A percentile compares a stretch with the other conserved stretches of the same genome.
phyloP scores from a whole-genome alignment of 305 asterid species.

The Rubia peregrina region DNA sequence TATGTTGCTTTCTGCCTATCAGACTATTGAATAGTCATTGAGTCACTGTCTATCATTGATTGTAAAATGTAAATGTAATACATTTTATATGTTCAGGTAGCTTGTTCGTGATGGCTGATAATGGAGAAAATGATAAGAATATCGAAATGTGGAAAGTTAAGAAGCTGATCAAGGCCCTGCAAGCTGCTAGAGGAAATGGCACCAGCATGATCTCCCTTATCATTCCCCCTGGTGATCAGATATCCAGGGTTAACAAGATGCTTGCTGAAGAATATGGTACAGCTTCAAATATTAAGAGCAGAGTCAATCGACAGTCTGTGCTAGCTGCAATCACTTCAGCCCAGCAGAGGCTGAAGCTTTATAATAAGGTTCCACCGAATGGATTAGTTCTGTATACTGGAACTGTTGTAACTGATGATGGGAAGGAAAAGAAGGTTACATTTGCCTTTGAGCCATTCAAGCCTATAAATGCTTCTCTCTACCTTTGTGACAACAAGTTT shows the following conservation, averaged over 20 bases:
- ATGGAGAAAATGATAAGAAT: conserved; percentile 37
- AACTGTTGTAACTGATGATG: conserved; percentile 36
- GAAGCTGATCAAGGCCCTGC: conserved; percentile 35
- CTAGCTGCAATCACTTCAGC: conserved; percentile 44
- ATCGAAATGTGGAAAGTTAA: conserved; percentile 42
- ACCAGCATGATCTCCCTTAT: conserved; percentile 45
- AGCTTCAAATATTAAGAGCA: conserved; percentile 43
- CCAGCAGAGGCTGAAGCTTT: conserved; percentile 38
- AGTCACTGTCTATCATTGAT: not conserved
- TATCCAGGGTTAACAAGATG: conserved; percentile 35
- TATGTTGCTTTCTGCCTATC: not conserved
- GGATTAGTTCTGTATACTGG: conserved; percentile 37
- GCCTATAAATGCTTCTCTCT: conserved; percentile 40
- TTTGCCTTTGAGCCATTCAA: conserved; percentile 37
- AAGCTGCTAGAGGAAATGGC: conserved; percentile 40
- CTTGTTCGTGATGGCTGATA: conserved; percentile 29
- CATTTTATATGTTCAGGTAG: conserved; percentile 13
- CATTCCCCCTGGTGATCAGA: conserved; percentile 43
- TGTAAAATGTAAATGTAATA: not conserved
- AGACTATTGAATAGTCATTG: not conserved
- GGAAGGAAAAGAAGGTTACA: conserved; percentile 43
- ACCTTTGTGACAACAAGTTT: conserved; percentile 40
- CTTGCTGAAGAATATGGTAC: conserved; percentile 42
- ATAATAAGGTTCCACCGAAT: conserved; percentile 35
- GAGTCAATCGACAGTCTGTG: conserved; percentile 43